Percentiles rank a stretch among this genome's conserved stretches.
phyloP scores from a whole-genome alignment of 495 filamentous ascomycete species.

The Aspergillus indologenus region DNA sequence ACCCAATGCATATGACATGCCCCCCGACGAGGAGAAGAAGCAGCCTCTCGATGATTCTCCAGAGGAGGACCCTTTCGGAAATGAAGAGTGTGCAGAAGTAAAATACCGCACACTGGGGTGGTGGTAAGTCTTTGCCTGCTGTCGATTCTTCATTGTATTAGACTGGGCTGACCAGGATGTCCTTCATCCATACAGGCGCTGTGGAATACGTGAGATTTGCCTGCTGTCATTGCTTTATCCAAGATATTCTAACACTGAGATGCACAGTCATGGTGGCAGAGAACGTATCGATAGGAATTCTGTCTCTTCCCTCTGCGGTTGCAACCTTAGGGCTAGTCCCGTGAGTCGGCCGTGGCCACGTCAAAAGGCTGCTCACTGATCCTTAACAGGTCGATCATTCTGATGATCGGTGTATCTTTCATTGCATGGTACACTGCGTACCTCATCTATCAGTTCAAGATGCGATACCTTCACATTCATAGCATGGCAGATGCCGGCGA shows the following conservation, averaged over 20 bases:
- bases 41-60: background rate
- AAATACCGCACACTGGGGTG: constrained; percentile 44
- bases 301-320: constrained; percentile 60
- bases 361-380: background rate
- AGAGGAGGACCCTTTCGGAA: constrained; percentile 33
- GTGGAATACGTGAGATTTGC: background rate
- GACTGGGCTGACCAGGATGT: background rate
- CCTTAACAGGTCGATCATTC: constrained; percentile 41
- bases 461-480: constrained; percentile 58
- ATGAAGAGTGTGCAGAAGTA: constrained; percentile 36
- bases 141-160: constrained; percentile 20
- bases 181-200: background rate
- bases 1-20: background rate
- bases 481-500: constrained; percentile 70
- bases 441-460: constrained; percentile 61
- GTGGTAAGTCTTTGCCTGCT: constrained; percentile 46
- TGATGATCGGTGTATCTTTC: constrained; percentile 64
- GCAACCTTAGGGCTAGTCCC: constrained; percentile 62
- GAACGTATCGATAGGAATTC: constrained; percentile 66
- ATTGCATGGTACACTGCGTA: constrained; percentile 75
- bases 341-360: constrained; percentile 7
- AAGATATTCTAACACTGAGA: background rate
- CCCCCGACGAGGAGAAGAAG: background rate
- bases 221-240: background rate
- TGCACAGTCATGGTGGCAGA: constrained; percentile 60